A percentile compares a stretch with the other conserved stretches of the same genome.
Conservation (phyloP, 164 flowering plant species). For the Stephania yunnanensis region DNA sequence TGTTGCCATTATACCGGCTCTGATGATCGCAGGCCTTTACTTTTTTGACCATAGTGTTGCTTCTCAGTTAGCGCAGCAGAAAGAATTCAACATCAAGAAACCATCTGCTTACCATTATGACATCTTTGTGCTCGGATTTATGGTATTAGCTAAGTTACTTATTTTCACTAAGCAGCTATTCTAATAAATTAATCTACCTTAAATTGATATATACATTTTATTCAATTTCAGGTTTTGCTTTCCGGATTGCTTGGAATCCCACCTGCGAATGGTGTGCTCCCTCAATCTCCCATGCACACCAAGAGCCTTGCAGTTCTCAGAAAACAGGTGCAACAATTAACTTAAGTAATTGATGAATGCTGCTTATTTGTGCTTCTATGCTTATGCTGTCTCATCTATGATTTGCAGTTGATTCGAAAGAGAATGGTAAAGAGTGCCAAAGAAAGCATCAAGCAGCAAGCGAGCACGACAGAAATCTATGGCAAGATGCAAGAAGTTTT, state of each 20-base stretch:
- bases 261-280: constrained; percentile 54
- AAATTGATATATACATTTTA: not conserved
- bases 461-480: constrained; percentile 40
- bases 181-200: not conserved
- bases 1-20: constrained; percentile 45
- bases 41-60: constrained; percentile 62
- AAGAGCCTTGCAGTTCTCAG: constrained; percentile 52
- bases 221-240: constrained; percentile 33
- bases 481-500: constrained; percentile 49
- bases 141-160: constrained; percentile 23
- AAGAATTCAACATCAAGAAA: constrained; percentile 48
- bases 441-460: constrained; percentile 37
- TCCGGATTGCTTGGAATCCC: constrained; percentile 51
- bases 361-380: not conserved
- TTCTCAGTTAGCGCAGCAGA: constrained; percentile 53
- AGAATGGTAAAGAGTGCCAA: constrained; percentile 49
- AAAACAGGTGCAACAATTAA: constrained; percentile 30
- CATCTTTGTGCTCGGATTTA: constrained; percentile 41
- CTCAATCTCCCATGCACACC: constrained; percentile 63
- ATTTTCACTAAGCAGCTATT: not conserved
- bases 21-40: constrained; percentile 50
- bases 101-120: constrained; percentile 52
- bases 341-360: not conserved
- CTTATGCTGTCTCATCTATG: not conserved
- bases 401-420: constrained; percentile 40